A percentile compares a stretch with the other conserved stretches of the same genome.
phyloP scores from a whole-genome alignment of 306 rosid genomes.

The Citrullus amarus region DNA sequence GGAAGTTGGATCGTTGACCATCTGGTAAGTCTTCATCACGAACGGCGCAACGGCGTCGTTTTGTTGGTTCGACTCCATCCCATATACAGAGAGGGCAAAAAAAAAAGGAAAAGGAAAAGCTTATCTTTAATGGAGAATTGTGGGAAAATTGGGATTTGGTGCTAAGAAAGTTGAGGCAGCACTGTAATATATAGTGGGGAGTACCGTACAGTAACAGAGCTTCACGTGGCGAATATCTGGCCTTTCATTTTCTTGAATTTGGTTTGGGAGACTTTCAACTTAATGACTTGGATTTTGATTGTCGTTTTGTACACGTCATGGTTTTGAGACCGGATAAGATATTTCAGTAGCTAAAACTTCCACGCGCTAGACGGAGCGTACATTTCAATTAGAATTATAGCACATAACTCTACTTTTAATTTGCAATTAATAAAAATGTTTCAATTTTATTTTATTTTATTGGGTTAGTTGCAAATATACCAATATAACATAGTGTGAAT shows the following conservation, averaged over 20 bases:
- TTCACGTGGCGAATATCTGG: constrained; percentile 31
- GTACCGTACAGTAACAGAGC: constrained; percentile 7
- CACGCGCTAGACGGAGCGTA: not conserved
- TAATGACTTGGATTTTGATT: constrained; percentile 10
- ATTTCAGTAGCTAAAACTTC: constrained; percentile 18
- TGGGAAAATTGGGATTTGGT: not conserved
- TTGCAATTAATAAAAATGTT: too few relatives aligned
- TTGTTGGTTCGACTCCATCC: constrained; percentile 36
- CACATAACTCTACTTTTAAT: too few relatives aligned
- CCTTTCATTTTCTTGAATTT: constrained; percentile 1
- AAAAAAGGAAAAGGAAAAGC: not conserved
- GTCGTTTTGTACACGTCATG: constrained; percentile 36
- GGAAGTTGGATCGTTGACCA: constrained; percentile 69
- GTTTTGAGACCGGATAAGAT: constrained; percentile 14
- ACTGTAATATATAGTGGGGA: constrained; percentile 21
- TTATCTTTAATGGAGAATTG: not conserved
- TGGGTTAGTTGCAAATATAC: too few relatives aligned
- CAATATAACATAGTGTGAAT: too few relatives aligned
- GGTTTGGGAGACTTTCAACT: constrained; percentile 14
- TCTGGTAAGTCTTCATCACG: constrained; percentile 73
- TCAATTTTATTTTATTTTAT: too few relatives aligned
- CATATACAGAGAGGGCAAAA: not conserved
- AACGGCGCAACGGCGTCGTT: constrained; percentile 64
- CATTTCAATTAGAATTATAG: not conserved
- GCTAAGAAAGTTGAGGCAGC: constrained; percentile 9